These are phyloP conservation scores for Dipodascus geniculatus DNA, from an alignment of 805 yeast genomes.

Conservation along the genomic window DNA sequence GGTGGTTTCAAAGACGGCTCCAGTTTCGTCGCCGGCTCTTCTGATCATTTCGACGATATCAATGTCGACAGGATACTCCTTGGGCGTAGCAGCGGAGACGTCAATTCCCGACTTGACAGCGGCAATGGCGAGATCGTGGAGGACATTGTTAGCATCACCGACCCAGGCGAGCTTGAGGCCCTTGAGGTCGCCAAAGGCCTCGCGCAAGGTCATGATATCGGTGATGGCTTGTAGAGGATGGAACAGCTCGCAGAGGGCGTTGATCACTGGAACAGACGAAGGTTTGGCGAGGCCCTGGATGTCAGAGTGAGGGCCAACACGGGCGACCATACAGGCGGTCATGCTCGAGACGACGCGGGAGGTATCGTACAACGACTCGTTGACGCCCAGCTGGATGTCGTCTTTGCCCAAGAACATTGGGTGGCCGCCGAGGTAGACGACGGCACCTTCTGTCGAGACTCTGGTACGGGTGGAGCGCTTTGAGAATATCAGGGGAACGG, in stretches of 20 bases:
- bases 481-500: constrained; percentile 72
- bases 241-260: constrained; percentile 82
- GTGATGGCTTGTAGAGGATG: constrained; percentile 96
- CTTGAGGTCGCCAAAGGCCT: constrained; percentile 41
- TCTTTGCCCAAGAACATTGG: constrained; percentile 96
- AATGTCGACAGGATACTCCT: constrained; percentile 50
- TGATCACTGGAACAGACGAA: constrained; percentile 83
- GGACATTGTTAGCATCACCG: constrained; percentile 93
- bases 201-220: constrained; percentile 78
- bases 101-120: constrained; percentile 73
- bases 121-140: constrained; percentile 86
- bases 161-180: constrained; percentile 83
- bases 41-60: constrained; percentile 44
- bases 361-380: constrained; percentile 83
- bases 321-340: constrained; percentile 96
- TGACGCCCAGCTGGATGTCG: constrained; percentile 93
- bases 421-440: constrained; percentile 83
- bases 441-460: constrained; percentile 89
- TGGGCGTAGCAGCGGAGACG: constrained; percentile 77
- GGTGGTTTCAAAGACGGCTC: constrained; percentile 39
- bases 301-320: constrained; percentile 79
- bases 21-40: constrained; percentile 38
- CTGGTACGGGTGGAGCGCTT: constrained; percentile 95
- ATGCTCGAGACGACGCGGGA: constrained; percentile 83
- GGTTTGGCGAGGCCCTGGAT: constrained; percentile 66